Evolutionary conservation across 2,329 filamentous ascomycete species (phyloP).

Genomic region (Alternaria panax): DNA sequence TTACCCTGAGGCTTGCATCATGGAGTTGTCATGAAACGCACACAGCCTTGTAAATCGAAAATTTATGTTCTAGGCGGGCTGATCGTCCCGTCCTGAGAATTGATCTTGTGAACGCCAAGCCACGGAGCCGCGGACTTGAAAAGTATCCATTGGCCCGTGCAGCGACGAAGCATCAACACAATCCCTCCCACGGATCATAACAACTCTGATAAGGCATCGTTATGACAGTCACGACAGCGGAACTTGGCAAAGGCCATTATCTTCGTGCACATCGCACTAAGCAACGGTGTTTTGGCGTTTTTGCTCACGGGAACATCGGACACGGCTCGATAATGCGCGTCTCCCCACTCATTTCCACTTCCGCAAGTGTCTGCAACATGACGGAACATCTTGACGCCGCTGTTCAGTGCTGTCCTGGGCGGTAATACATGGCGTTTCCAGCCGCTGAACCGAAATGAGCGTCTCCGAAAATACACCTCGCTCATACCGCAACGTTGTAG

Average conservation of each 20-base stretch:
- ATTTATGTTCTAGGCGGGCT: neutral
- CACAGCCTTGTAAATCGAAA: neutral
- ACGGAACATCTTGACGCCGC: slow-evolving; percentile 13
- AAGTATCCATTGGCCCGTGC: neutral
- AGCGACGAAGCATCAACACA: neutral
- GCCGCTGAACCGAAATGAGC: slow-evolving; percentile 10
- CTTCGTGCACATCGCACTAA: neutral
- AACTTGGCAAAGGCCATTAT: neutral
- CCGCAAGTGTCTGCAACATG: slow-evolving; percentile 12
- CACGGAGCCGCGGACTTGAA: neutral
- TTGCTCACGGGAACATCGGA: neutral
- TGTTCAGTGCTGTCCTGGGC: slow-evolving; percentile 11
- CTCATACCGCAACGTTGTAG: neutral
- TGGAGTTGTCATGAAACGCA: neutral
- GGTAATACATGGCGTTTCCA: slow-evolving; percentile 1
- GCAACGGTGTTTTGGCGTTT: neutral
- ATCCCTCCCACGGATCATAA: slow-evolving; percentile 4
- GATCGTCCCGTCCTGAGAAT: neutral
- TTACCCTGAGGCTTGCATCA: neutral
- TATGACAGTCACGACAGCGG: neutral
- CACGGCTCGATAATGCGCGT: neutral
- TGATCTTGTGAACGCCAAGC: neutral
- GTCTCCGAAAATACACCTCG: neutral
- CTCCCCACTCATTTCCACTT: slow-evolving; percentile 18
- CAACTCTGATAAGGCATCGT: neutral